Evolutionary conservation across 345 rosid species (phyloP), one percentile per base, ranked within the genome.

Genomic region (Eucalyptus curtisii): DNA sequence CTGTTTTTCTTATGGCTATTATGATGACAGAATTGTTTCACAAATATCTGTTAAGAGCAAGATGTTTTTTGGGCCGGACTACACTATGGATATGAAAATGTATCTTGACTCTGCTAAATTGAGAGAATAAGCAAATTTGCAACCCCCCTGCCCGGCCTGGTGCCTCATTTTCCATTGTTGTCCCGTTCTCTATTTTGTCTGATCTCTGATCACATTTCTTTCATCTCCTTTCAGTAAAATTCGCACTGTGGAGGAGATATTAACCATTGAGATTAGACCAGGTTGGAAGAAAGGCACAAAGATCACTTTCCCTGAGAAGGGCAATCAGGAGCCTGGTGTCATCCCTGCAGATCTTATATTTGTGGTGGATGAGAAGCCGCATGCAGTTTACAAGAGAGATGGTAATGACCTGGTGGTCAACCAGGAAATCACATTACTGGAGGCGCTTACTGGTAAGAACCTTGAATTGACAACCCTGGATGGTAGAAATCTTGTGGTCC

Each of bases 201-300:
- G 44, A 53, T 22, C 19, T 25, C 19, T 25, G 53, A 81, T 88
- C 42, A 30, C 86, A 88, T 86, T 80, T 52, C 49, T 76, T 76
- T 40, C 84, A 20, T 76, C 47, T 76, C 89, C 53, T 87, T 94
- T 95, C 95, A 97, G 99, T 33, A 93, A 85, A 91, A 59, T 88
- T 55, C 93, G 91, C 88, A 89, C 90, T 12, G 88, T 95, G 71
- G 98, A 96, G 91, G 99, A 97, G 92, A 96, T 96, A 87, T 86
- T 97, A 92, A 93, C 96, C 30, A 95, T 97, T 86, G 99, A 97
- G 87, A 91, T 97, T 91, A 97, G 93, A 93, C 97, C 99, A 44
- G 99, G 99, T 82, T 97, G 99, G 99, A 96, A 97, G 95, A 96
- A 93, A 93, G 99, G 99, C 85, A 96, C 98, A 42, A 97, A 95